A percentile compares a stretch with the other conserved stretches of the same genome.
phyloP scores from a whole-genome alignment of 768 basidiomycete genomes.

The Lactifluus hygrophoroides region DNA sequence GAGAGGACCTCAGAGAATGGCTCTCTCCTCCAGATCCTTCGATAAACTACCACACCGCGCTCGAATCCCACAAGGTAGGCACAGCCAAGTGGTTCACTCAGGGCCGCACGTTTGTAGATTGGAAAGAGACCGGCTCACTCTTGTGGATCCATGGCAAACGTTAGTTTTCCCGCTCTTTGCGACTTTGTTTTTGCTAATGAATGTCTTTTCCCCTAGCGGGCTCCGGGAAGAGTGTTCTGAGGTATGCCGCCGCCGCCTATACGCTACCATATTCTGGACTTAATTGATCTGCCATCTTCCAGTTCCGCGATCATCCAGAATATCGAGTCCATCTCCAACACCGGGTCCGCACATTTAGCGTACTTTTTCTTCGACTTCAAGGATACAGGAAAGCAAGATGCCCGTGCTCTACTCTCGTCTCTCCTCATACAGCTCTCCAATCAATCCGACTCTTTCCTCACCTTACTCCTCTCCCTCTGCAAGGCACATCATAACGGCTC shows the following conservation, averaged over 20 bases:
- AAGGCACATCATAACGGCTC: too few relatives aligned
- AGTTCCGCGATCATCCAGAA: background rate
- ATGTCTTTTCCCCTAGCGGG: background rate
- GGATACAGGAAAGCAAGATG: background rate
- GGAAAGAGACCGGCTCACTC: background rate
- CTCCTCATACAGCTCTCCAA: background rate
- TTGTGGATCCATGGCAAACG: constrained; percentile 2
- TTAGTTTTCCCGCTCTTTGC: background rate
- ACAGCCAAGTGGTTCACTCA: background rate
- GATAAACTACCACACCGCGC: background rate
- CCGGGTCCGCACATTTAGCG: background rate
- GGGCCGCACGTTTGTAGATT: background rate
- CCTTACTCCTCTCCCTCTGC: background rate
- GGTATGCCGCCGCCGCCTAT: background rate
- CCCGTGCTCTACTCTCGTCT: background rate
- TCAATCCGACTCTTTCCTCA: background rate
- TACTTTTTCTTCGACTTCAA: background rate
- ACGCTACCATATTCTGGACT: too few relatives aligned
- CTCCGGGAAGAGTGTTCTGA: background rate
- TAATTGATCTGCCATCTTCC: too few relatives aligned
- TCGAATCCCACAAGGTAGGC: background rate
- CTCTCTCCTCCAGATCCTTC: background rate
- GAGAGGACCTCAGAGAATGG: background rate
- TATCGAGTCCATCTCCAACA: background rate
- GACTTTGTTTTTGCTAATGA: too few relatives aligned